Evolutionary conservation across 805 yeast genomes (phyloP).

Genomic region (Pichia nakasei): DNA sequence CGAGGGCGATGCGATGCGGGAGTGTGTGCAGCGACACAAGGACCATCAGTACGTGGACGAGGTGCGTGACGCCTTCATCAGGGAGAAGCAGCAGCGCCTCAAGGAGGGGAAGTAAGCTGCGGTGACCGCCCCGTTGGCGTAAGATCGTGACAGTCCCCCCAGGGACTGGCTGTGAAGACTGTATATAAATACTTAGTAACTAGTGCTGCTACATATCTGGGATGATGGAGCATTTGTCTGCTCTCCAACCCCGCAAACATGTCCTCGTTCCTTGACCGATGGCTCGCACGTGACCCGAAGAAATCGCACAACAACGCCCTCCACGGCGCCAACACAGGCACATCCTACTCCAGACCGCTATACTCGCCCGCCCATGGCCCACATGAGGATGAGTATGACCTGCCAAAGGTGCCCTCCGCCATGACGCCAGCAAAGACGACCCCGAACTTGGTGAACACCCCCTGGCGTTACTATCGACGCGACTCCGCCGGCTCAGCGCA

Average conservation of each 20-base stretch:
- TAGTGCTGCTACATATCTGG: too few relatives aligned
- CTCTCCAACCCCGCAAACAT: too few relatives aligned
- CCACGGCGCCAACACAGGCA: conserved; percentile 21
- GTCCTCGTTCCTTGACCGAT: conserved; percentile 29
- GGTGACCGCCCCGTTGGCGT: too few relatives aligned
- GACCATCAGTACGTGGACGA: conserved; percentile 55
- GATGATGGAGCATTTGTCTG: too few relatives aligned
- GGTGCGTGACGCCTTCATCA: conserved; percentile 57
- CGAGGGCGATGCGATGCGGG: conserved; percentile 49
- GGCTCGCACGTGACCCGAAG: conserved; percentile 20
- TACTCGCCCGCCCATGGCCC: background rate
- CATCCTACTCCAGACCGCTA: conserved; percentile 5
- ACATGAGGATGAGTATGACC: conserved; percentile 14
- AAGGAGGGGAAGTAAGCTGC: conserved; percentile 1
- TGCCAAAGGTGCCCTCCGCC: too few relatives aligned
- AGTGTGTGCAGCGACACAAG: conserved; percentile 56
- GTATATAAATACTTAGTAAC: too few relatives aligned
- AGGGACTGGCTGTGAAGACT: background rate
- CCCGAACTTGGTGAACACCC: conserved; percentile 26
- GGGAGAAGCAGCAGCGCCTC: conserved; percentile 33
- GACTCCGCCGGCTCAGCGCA: background rate
- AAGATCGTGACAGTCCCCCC: too few relatives aligned
- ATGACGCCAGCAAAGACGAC: too few relatives aligned
- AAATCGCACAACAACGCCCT: conserved; percentile 12
- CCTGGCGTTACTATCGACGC: conserved; percentile 20